Base-by-base conservation (phyloP, 2,329 filamentous ascomycete genomes). In the Colletotrichum incanum region DNA sequence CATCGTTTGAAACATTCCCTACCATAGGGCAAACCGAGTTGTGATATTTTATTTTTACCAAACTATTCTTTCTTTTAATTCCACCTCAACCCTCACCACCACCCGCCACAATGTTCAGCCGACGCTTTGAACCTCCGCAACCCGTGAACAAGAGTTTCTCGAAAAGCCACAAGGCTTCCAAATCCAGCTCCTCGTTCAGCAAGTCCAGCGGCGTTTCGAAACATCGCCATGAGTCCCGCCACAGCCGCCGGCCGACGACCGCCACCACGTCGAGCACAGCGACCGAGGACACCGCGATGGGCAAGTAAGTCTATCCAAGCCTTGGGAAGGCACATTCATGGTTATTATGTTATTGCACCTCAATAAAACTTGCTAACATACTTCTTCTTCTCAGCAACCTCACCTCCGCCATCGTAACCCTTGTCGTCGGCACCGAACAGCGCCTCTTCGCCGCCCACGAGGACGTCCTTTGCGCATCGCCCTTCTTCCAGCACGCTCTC, bases 401-500 rank as follows among this genome's bases (percentile, higher is more conserved):
- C 70, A 88, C 88, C 34, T 93, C 92, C 3, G 86, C 92, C 55
- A 94, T 96, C 79, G 89, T 97, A 76, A 97, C 94, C 12, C 88
- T 97, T 73, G 90, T 93, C 76, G 90, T 97, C 76, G 94, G 94
- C n/a, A 88, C 88, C 6, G 92, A 95, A 76, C 92, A 95, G 81
- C 91, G 95, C 28, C 92, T 98, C 76, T 98, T 98, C 79, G 95
- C 95, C 47, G 94, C 94, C 8, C 95, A 98, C 81, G 94, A 97
- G 85, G 93, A 96, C 76, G 89, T 97, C 73, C 91, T 98, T 72
- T 89, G 88, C 80, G 85, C 89, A 67, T 96, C 94, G 14, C 91
- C 94, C 9, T 97, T 92, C 88, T 97, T 98, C 83, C 86, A 90
- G 73, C 84, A 89, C 61, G 86, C 88, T 54, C 89, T 92, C 75